Evolutionary conservation across 2,329 filamentous ascomycete species (phyloP).

Genomic region (Diaporthe eres): DNA sequence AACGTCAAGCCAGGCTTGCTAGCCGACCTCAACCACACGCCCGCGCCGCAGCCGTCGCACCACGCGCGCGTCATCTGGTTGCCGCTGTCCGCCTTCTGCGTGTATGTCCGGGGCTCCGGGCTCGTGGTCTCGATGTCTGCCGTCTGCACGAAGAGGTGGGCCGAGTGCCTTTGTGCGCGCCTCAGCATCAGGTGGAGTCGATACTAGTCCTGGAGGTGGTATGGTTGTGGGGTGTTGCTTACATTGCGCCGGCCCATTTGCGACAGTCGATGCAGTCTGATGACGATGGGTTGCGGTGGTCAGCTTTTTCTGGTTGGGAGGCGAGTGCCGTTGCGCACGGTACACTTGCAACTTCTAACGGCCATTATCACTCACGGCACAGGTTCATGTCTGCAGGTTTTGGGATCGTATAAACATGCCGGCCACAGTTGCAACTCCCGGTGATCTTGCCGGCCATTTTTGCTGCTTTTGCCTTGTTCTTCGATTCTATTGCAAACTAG

Average conservation of each 20-base stretch:
- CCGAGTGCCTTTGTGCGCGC: neutral
- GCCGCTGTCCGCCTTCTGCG: constrained; percentile 13
- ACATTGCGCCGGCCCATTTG: constrained; percentile 26
- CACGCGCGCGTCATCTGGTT: constrained; percentile 16
- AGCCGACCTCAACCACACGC: constrained; percentile 3
- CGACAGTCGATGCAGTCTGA: constrained; percentile 3
- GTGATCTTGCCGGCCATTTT: neutral
- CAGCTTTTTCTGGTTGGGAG: neutral
- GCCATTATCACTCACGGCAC: neutral
- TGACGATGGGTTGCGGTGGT: neutral
- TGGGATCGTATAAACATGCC: constrained; percentile 1
- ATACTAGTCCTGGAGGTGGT: neutral
- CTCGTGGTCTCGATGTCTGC: constrained; percentile 6
- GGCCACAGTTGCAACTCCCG: constrained; percentile 5
- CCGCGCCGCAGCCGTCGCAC: constrained; percentile 16
- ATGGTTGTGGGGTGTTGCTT: neutral
- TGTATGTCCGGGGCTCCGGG: constrained; percentile 1
- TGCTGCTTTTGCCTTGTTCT: neutral
- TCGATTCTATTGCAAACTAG: neutral
- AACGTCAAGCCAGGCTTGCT: constrained; percentile 15
- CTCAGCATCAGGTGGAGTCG: neutral
- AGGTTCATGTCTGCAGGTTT: constrained; percentile 15
- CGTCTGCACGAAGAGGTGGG: constrained; percentile 14
- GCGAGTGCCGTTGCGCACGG: too few relatives aligned
- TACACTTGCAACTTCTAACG: neutral